These are phyloP conservation scores for Saitozyma podzolica DNA, from an alignment of 768 basidiomycete species.

Conservation along the genomic window DNA sequence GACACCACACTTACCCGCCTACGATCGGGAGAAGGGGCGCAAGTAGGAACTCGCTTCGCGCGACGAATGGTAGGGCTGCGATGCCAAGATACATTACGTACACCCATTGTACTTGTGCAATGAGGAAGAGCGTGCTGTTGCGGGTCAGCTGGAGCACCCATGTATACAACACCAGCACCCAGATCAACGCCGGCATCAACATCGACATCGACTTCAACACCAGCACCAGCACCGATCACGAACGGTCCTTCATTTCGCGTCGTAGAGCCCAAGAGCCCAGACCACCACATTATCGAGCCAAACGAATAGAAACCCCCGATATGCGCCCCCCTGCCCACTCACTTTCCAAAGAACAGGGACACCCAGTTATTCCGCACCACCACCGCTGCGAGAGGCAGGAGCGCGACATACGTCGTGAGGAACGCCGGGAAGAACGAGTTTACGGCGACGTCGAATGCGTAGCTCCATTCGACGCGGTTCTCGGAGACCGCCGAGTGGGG, in stretches of 20 bases:
- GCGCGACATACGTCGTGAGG: conserved; percentile 82
- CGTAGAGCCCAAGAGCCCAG: not conserved
- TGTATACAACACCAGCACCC: too few species aligned
- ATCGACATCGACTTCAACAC: not conserved
- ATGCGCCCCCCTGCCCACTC: conserved; percentile 12
- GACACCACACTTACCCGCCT: conserved; percentile 69
- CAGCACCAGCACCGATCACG: not conserved
- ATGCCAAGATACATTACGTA: conserved; percentile 84
- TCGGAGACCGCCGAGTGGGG: conserved; percentile 64
- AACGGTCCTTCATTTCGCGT: not conserved
- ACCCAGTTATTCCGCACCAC: conserved; percentile 85
- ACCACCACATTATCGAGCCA: conserved; percentile 1
- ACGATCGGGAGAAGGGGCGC: conserved; percentile 85
- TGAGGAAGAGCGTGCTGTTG: conserved; percentile 71
- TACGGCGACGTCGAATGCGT: conserved; percentile 94
- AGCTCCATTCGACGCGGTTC: conserved; percentile 80
- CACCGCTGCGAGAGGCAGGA: conserved; percentile 80
- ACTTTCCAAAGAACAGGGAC: conserved; percentile 87
- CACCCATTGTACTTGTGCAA: conserved; percentile 82
- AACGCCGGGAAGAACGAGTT: conserved; percentile 96
- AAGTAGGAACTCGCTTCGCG: conserved; percentile 85
- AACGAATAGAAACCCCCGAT: not conserved
- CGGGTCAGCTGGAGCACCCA: not conserved
- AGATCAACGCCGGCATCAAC: too few species aligned
- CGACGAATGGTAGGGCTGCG: conserved; percentile 83